Evolutionary conservation across 768 basidiomycete species (phyloP).

Genomic region (Holtermannia corniformis): DNA sequence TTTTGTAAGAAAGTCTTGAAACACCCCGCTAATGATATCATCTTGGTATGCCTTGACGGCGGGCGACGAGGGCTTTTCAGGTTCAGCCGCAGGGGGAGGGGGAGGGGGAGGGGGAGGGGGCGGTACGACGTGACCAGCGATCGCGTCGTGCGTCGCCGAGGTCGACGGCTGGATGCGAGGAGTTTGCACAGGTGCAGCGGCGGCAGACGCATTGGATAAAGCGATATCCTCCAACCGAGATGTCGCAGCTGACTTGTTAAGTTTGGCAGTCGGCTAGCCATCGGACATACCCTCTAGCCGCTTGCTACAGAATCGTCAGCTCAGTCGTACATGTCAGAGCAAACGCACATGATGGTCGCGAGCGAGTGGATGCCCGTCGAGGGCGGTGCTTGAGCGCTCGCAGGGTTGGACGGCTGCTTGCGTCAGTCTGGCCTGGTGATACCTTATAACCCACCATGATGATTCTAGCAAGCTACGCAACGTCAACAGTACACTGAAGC

Average conservation of each 20-base stretch:
- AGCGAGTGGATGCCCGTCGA: conserved; percentile 24
- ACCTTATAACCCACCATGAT: no score
- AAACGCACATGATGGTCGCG: conserved; percentile 29
- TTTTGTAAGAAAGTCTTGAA: conserved; percentile 64
- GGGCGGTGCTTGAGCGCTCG: background rate
- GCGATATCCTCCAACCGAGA: conserved; percentile 88
- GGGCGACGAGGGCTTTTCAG: conserved; percentile 43
- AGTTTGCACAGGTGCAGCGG: no score
- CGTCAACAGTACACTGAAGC: no score
- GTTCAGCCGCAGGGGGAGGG: conserved; percentile 26
- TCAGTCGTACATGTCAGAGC: background rate
- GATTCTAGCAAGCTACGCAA: no score
- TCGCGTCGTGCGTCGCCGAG: conserved; percentile 21
- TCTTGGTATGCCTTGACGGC: conserved; percentile 66
- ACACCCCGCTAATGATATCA: conserved; percentile 58
- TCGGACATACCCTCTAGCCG: conserved; percentile 40
- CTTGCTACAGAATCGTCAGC: conserved; percentile 17
- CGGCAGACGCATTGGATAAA: conserved; percentile 42
- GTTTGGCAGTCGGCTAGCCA: no score
- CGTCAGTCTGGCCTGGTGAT: no score
- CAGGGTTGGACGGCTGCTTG: background rate
- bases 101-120: conserved; percentile 32
- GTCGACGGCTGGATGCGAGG: conserved; percentile 28
- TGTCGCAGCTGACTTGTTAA: conserved; percentile 91
- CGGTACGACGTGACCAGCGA: conserved; percentile 25